Conservation (phyloP, 129 eudicot species). For the Artemisia tridentata region DNA sequence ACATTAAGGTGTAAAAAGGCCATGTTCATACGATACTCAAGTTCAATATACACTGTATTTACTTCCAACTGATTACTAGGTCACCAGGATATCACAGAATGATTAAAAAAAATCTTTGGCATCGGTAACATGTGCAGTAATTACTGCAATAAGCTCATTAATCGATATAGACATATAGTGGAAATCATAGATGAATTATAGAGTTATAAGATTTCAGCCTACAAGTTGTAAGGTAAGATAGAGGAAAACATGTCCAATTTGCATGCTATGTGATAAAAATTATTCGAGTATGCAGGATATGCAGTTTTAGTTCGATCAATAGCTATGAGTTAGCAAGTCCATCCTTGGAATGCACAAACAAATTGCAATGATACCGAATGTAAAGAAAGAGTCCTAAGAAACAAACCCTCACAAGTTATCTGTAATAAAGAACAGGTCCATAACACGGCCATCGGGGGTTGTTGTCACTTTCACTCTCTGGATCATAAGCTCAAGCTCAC, state of each 20-base stretch:
- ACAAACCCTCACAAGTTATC: conserved; percentile 65
- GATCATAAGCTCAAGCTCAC: conserved; percentile 69
- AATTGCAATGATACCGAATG: not conserved
- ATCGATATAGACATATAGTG: not conserved
- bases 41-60: not conserved
- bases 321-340: not conserved
- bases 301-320: not conserved
- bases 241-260: not conserved
- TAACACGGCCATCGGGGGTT: conserved; percentile 73
- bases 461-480: conserved; percentile 80
- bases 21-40: no score
- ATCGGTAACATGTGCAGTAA: not conserved
- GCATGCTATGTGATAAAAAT: no score
- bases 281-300: not conserved
- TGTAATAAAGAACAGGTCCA: conserved; percentile 69
- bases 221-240: not conserved
- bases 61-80: not conserved
- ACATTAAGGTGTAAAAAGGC: not conserved
- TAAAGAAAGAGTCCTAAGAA: conserved; percentile 30
- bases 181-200: not conserved
- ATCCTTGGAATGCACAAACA: not conserved
- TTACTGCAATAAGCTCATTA: not conserved
- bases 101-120: no score
- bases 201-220: not conserved
- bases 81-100: not conserved